phyloP scores from a whole-genome alignment of 768 basidiomycete species.

The Fomitopsis serialis region DNA sequence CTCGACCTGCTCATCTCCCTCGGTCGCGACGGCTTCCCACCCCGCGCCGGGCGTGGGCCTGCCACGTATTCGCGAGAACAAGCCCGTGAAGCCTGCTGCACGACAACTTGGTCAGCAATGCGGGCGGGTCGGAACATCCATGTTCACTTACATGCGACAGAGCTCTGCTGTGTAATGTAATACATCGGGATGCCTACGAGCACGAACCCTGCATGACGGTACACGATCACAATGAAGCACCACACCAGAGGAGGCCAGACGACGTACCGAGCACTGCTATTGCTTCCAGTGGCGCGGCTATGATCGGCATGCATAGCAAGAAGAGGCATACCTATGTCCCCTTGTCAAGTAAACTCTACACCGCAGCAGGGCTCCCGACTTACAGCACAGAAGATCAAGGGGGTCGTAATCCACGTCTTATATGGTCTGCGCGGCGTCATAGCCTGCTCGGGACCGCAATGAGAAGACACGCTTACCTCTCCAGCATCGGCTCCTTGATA shows the following conservation, averaged over 20 bases:
- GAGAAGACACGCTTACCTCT: constrained; percentile 43
- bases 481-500: constrained; percentile 84
- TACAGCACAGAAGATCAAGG: constrained; percentile 84
- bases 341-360: not conserved
- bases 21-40: constrained; percentile 76
- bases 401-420: constrained; percentile 87
- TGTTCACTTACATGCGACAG: constrained; percentile 7
- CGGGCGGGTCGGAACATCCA: too few species aligned
- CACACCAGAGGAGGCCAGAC: not conserved
- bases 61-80: constrained; percentile 44
- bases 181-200: constrained; percentile 78
- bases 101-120: constrained; percentile 3
- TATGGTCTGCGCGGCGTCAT: constrained; percentile 62
- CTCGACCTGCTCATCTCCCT: constrained; percentile 63
- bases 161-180: constrained; percentile 59
- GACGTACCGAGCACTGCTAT: constrained; percentile 76
- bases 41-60: constrained; percentile 52
- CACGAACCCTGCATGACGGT: constrained; percentile 55
- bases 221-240: constrained; percentile 2
- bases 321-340: constrained; percentile 74
- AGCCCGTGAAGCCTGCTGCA: constrained; percentile 37
- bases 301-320: constrained; percentile 88
- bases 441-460: not conserved
- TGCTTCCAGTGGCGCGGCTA: constrained; percentile 88
- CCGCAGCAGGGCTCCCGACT: constrained; percentile 21